Evolutionary conservation across 805 yeast genomes (phyloP), one percentile per base, ranked within the genome.

Genomic region (Starmera amethionina): DNA sequence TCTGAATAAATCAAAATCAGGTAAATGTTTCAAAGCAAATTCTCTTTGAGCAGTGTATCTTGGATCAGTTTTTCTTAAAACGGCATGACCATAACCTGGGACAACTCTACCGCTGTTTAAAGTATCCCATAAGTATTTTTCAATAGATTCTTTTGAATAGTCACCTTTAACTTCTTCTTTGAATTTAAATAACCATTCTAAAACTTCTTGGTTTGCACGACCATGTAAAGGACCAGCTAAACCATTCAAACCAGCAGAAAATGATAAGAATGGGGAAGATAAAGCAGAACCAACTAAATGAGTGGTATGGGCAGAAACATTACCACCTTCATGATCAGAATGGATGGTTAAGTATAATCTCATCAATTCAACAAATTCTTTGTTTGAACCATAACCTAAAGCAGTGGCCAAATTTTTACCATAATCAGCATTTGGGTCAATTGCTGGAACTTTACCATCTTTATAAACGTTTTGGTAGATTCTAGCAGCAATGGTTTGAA

Each of bases 11-110:
- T 78, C 85, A 62, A 79, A 81, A 60, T 82, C 82, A 60, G 89
- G 87, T 75, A 80, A 70, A 65, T 79, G 84, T 56, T 70, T 67
- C 54, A 73, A 65, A 41, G 90, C 94, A 56, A 83, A 84, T 67
- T 80, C 85, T 65, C 88, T 78, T 69, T 80, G 89, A 54, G 93
- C 93, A 35, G 73, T 77, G 75, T 80, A 83, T 64, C 94, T 78
- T 60, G 94, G 94, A 65, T 83, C 94, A 22, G 94, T 80, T 77
- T 82, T 79, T 71, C 93, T 80, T 58, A 83, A 72, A 40, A 83
- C 93, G 42, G 90, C 93, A 62, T 83, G 93, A 55, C 93, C 93
- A 62, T 83, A 83, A 60, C 93, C 93, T 60, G 93, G 93, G 50
- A 83, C 80, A 55, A 83, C 93, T 63, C 93, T 79, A 58, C 90